phyloP scores from a whole-genome alignment of 257 asterid genomes.

The Anisodus acutangulus region DNA sequence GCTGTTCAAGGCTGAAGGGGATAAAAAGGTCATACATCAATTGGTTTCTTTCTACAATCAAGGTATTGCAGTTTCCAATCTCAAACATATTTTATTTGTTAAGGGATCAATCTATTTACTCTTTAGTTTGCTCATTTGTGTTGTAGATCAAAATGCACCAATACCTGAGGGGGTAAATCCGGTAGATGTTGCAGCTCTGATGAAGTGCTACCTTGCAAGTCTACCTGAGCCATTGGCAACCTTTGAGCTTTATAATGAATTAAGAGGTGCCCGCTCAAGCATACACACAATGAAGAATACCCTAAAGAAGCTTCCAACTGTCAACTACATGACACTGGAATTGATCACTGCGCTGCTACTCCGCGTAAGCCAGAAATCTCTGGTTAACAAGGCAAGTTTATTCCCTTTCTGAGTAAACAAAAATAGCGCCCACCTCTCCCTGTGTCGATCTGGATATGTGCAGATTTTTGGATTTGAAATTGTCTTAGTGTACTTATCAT shows the following conservation, averaged over 20 bases:
- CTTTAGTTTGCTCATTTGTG: constrained; percentile 23
- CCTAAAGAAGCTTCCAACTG: constrained; percentile 82
- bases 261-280: constrained; percentile 73
- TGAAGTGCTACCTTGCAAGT: constrained; percentile 87
- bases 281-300: constrained; percentile 66
- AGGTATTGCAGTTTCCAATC: constrained; percentile 50
- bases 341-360: constrained; percentile 76
- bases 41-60: constrained; percentile 78
- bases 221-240: constrained; percentile 88
- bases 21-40: constrained; percentile 67
- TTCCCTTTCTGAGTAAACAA: constrained; percentile 19
- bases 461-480: constrained; percentile 23
- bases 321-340: constrained; percentile 88
- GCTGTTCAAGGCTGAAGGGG: constrained; percentile 83
- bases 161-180: constrained; percentile 74
- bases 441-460: constrained; percentile 9
- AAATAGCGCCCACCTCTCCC: neutral
- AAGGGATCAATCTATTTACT: constrained; percentile 12
- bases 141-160: constrained; percentile 68
- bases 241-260: constrained; percentile 70
- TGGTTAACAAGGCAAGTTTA: constrained; percentile 69
- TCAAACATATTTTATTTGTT: constrained; percentile 10
- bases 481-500: neutral
- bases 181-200: constrained; percentile 75
- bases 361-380: constrained; percentile 83